Conservation (phyloP, 2,329 filamentous ascomycete species). For the Onygena corvina region DNA sequence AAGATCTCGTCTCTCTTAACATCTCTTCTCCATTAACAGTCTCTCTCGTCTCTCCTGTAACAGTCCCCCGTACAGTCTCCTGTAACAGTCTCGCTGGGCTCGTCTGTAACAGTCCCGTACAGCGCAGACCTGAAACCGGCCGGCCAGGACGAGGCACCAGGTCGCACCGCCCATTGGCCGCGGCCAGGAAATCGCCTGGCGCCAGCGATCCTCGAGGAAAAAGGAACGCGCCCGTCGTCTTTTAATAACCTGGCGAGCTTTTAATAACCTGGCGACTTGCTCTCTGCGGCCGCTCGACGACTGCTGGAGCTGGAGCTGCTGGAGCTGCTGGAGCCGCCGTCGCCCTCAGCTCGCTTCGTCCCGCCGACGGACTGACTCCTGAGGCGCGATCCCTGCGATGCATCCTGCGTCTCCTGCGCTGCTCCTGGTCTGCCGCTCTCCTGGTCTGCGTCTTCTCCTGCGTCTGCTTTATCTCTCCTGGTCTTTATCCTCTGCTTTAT, state of each 20-base stretch:
- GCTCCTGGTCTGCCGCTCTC: neutral
- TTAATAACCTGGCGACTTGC: too few relatives aligned
- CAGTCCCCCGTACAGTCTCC: too few relatives aligned
- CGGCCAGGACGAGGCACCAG: neutral
- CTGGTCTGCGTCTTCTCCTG: neutral
- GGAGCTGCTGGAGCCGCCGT: slow-evolving; percentile 3
- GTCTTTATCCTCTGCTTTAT: too few relatives aligned
- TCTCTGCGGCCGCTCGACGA: too few relatives aligned
- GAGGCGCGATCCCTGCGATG: slow-evolving; percentile 1
- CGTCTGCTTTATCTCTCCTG: neutral
- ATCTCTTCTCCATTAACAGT: too few relatives aligned
- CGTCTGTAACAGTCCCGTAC: too few relatives aligned
- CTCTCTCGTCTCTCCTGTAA: too few relatives aligned
- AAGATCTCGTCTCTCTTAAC: too few relatives aligned
- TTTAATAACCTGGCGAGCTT: too few relatives aligned
- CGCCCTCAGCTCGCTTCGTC: slow-evolving; percentile 4
- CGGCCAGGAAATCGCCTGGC: neutral
- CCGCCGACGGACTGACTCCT: neutral
- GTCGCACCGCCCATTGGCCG: neutral
- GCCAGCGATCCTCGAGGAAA: neutral
- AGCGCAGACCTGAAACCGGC: too few relatives aligned
- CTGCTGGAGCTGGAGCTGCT: too few relatives aligned
- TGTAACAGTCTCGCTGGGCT: too few relatives aligned
- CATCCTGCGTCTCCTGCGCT: neutral
- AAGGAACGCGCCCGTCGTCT: neutral